Evolutionary conservation across 768 basidiomycete genomes (phyloP), one percentile per base, ranked within the genome.

Genomic region (Rhodotorula paludigena): DNA sequence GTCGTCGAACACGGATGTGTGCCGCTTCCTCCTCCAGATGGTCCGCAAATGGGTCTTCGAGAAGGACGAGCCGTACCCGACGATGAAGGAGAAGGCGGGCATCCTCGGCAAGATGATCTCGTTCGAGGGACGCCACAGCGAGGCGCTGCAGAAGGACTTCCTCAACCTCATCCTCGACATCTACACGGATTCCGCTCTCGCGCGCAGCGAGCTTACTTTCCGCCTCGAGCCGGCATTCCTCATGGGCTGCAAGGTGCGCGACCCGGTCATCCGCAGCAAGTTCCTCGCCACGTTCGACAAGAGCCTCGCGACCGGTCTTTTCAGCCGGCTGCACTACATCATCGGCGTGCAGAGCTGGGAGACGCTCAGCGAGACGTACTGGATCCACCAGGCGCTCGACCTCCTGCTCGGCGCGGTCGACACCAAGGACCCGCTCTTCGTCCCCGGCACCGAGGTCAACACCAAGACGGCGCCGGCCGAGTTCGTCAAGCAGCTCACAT

Each of bases 291-390:
- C 96, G 49, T 81, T 98, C 69, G 93, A 98, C 74, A 82, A 85
- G 74, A 93, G 88, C 76, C 85, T 97, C 57, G 90, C 93, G 39
- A 85, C 88, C 41, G 87, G 88, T 2, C 82, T 96, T 18, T 84
- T 85, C 64, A 86, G 84, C 66, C 88, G 96, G 35, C 78, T 99
- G 54, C 87, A 88, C 47, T 97, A 93, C 77, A 86, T 98, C 70
- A 81, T 94, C 45, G 92, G 89, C 33, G 88, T 93, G 23, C 94
- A 98, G 78, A 91, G 83, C 74, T 99, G 96, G 96, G 96, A 98
- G 63, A 85, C 87, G 3, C 79, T 99, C 28, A 85, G 89, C 5
- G 92, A 94, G 67, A 85, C 89, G 61, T 91, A 96, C 74, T 99
- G 96, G 96, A 87, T 93, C 41, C 87, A 89, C 72, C 83, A 98